A percentile compares a stretch with the other conserved stretches of the same genome.
Evolutionary conservation across 2,329 filamentous ascomycete genomes (phyloP).

Genomic region (Pseudogymnoascus sp.): DNA sequence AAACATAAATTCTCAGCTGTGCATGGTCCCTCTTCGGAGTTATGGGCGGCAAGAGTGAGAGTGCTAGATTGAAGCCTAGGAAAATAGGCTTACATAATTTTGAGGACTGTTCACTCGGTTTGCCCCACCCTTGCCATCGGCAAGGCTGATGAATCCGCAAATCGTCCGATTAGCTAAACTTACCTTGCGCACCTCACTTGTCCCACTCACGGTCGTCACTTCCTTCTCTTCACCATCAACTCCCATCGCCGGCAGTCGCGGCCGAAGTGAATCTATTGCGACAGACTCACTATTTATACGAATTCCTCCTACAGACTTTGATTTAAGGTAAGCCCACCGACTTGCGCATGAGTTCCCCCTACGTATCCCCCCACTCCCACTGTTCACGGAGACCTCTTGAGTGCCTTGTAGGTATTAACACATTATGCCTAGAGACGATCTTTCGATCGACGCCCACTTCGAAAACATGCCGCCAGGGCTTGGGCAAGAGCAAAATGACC

Average conservation of each 20-base stretch:
- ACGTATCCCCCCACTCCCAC: background rate
- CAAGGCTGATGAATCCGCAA: constrained; percentile 5
- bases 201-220: background rate
- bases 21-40: background rate
- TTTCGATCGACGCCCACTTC: constrained; percentile 56
- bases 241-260: background rate
- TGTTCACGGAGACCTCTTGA: background rate
- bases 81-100: background rate
- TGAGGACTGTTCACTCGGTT: background rate
- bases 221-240: background rate
- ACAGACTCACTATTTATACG: background rate
- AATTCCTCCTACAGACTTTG: background rate
- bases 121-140: background rate
- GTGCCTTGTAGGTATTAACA: constrained; percentile 42
- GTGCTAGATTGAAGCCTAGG: background rate
- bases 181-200: background rate
- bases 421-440: constrained; percentile 65
- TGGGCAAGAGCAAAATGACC: constrained; percentile 55
- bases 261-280: background rate
- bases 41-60: background rate
- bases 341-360: background rate
- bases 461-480: constrained; percentile 41
- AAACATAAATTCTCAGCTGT: background rate
- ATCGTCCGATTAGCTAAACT: background rate
- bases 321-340: background rate